These are phyloP conservation scores for Suhomyces chickasaworum DNA, from an alignment of 1,139 yeast species.

Conservation along the genomic window DNA sequence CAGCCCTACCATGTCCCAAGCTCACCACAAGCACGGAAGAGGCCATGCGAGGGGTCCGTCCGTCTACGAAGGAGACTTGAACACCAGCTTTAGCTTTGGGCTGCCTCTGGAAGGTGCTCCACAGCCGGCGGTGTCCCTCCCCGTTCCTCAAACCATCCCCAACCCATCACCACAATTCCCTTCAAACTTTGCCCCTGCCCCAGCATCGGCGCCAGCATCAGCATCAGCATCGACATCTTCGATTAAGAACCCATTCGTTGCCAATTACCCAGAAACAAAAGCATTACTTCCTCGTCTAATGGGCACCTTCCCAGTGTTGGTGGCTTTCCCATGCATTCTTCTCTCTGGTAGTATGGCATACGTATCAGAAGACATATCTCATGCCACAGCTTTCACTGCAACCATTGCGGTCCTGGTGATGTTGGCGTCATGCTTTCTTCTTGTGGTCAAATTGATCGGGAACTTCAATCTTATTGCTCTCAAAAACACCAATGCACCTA, in stretches of 20 bases:
- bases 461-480: conserved; percentile 10
- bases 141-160: neutral
- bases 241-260: conserved; percentile 6
- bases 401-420: conserved; percentile 17
- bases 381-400: neutral
- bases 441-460: conserved; percentile 18
- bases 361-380: conserved; percentile 7
- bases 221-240: neutral
- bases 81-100: conserved; percentile 11
- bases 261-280: neutral
- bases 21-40: conserved; percentile 6
- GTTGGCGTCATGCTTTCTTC: conserved; percentile 21
- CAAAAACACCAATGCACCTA: neutral
- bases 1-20: conserved; percentile 2
- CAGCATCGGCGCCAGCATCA: neutral
- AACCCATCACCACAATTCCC: neutral
- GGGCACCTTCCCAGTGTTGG: conserved; percentile 32
- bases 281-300: conserved; percentile 16
- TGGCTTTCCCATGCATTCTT: conserved; percentile 31
- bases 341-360: conserved; percentile 24
- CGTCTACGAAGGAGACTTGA: conserved; percentile 2
- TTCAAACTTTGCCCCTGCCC: neutral
- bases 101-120: neutral
- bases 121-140: neutral
- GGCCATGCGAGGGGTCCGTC: conserved; percentile 12